Evolutionary conservation across 2,329 filamentous ascomycete species (phyloP).

Genomic region (Hypoxylon sp.): DNA sequence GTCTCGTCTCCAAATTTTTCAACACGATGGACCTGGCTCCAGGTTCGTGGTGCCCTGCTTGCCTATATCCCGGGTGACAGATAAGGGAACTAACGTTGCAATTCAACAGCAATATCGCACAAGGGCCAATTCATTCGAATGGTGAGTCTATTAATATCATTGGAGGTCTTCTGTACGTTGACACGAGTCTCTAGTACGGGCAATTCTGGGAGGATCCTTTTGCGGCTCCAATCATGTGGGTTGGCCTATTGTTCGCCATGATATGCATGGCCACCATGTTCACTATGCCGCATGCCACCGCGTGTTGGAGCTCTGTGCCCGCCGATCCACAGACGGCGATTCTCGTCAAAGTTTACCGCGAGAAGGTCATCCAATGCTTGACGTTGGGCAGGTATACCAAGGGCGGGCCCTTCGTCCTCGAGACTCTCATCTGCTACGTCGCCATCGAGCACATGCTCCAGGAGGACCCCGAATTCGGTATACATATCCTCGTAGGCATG

Average conservation of each 20-base stretch:
- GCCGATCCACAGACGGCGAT: constrained; percentile 1
- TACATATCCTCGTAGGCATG: constrained; percentile 47
- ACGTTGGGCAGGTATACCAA: constrained; percentile 51
- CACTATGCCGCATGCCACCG: constrained; percentile 11
- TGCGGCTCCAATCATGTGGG: constrained; percentile 51
- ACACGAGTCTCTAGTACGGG: constrained; percentile 48
- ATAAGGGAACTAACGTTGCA: neutral
- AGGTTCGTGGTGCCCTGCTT: constrained; percentile 25
- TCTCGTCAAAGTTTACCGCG: constrained; percentile 34
- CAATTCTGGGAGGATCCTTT: constrained; percentile 53
- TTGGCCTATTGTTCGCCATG: constrained; percentile 56
- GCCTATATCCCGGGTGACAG: neutral
- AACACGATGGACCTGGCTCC: constrained; percentile 44
- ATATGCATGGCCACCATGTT: constrained; percentile 49
- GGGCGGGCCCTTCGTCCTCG: constrained; percentile 51
- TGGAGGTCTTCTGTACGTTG: neutral
- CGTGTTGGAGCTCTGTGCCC: neutral
- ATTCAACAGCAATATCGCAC: constrained; percentile 42
- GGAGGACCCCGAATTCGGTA: constrained; percentile 45
- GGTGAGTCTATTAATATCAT: constrained; percentile 17
- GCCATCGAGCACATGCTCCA: constrained; percentile 42
- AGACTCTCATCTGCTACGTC: constrained; percentile 49
- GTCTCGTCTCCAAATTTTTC: constrained; percentile 51
- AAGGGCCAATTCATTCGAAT: constrained; percentile 44
- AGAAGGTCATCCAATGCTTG: constrained; percentile 49